Base-by-base conservation (phyloP, 108 stramenopile genomes). In the Cyclotella cryptica region DNA sequence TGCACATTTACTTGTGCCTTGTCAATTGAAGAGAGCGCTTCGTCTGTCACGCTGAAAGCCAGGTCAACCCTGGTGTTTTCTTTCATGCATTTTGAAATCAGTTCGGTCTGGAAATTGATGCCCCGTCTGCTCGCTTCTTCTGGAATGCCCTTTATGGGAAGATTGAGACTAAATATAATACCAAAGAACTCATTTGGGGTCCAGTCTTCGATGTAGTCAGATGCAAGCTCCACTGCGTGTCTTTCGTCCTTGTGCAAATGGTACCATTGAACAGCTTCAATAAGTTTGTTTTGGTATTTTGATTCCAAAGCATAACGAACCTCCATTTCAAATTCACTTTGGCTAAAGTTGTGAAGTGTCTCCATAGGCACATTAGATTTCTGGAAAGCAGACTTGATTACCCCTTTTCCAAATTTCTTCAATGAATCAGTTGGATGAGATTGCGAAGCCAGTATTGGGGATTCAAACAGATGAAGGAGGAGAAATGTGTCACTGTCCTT, bases 221-320 rank as follows among this genome's bases (percentile, higher is more conserved):
- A 26, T 59, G 59, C 71, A 13, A 72, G 41, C 15, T 61, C 35
- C 1, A 21, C 57, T 28, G 71, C 71, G 29, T 45, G 42, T 1
- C 5, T 17, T 26, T 40, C 6, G 59, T 72, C 58, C 19, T 44
- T 55, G 8, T 22, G 42, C 10, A 10, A 19, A 12, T 10, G 42
- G 39, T 59, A 72, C 71, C 71, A 72, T 18, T n/a, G 19, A 12
- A 72, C 39, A 39, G 46, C 55, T 29, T 60, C 59, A 10, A 60
- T 59, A 17, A n/a, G 35, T 24, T 72, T 57, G 5, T 39, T 7
- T 14, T 43, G 14, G 27, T 41, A 72, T 21, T 40, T 72, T 4
- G 11, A 5, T 12, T 45, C 42, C 21, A 72, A 22, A 27, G 59
- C 58, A 19, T 46, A 21, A 17, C 39, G 29, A n/a, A 72, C 52